Evolutionary conservation across 192 early-diverging fungal species (phyloP).

Genomic region (Kappamyces sp.): DNA sequence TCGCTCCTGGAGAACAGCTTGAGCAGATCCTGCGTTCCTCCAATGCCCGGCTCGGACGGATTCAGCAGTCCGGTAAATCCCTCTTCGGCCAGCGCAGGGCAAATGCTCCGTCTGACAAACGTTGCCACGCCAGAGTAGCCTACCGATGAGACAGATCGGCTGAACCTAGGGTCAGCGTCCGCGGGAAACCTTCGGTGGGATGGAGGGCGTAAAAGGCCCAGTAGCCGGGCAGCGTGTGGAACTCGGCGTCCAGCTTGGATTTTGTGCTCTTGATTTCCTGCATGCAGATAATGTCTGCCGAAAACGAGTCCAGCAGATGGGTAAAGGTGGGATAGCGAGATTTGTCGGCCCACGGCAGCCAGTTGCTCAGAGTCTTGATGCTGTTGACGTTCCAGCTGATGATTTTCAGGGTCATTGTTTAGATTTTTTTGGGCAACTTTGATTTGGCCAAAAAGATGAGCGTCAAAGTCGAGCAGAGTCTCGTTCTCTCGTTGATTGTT

Average conservation of each 20-base stretch:
- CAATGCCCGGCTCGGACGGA: constrained; percentile 13
- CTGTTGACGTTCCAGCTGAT: constrained; percentile 45
- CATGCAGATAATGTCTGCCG: constrained; percentile 61
- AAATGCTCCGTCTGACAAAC: constrained; percentile 42
- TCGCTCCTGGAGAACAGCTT: constrained; percentile 27
- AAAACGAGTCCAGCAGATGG: constrained; percentile 37
- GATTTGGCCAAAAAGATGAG: no score
- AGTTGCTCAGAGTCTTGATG: constrained; percentile 17
- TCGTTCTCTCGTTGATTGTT: constrained; percentile 16
- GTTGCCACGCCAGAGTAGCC: constrained; percentile 71
- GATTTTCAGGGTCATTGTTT: constrained; percentile 19
- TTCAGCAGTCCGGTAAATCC: constrained; percentile 55
- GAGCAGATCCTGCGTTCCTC: constrained; percentile 23
- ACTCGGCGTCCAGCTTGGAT: constrained; percentile 46
- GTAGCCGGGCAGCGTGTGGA: constrained; percentile 62
- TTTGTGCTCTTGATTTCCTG: constrained; percentile 73
- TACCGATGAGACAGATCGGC: neutral
- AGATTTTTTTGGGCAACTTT: no score
- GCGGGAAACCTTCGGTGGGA: constrained; percentile 27
- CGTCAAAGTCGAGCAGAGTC: no score
- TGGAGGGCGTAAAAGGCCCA: constrained; percentile 69
- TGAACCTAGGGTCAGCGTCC: neutral
- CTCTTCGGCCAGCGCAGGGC: constrained; percentile 59
- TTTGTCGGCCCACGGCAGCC: constrained; percentile 25
- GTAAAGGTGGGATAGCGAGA: constrained; percentile 15